Base-by-base conservation (phyloP, 1,139 yeast species). In the Lodderomyces elongisporus region DNA sequence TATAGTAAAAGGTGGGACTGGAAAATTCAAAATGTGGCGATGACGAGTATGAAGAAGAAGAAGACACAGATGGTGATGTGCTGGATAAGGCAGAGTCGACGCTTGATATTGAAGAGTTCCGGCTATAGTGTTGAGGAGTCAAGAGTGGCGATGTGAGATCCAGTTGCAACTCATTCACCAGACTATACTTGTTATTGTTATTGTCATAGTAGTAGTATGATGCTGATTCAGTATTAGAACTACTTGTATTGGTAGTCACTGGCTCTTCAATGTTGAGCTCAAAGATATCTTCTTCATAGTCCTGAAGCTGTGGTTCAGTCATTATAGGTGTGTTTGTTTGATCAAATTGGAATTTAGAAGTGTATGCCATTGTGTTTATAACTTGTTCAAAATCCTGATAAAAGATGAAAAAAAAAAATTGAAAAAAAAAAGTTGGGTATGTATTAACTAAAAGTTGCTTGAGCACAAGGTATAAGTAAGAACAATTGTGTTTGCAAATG, bases 201-300 rank as follows among this genome's bases (percentile, higher is more conserved):
- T n/a, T n/a, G n/a, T n/a, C n/a, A n/a, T n/a, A n/a, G n/a, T n/a
- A n/a, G n/a, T n/a, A n/a, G n/a, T n/a, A n/a, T n/a, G n/a, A n/a
- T n/a, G n/a, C n/a, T n/a, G n/a, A n/a, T n/a, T n/a, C n/a, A n/a
- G n/a, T n/a, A n/a, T n/a, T n/a, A n/a, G n/a, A n/a, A n/a, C n/a
- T n/a, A n/a, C n/a, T n/a, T n/a, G n/a, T n/a, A n/a, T n/a, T n/a
- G n/a, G n/a, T n/a, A n/a, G n/a, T n/a, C n/a, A n/a, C 12, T 13
- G 29, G n/a, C 10, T 36, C 40, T 5, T 37, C 40, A 13, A 37
- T 14, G 18, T 37, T 37, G 14, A 37, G 21, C 30, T 37, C 36
- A 24, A 37, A 37, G 9, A 37, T 37, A 17, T 37, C 38, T 7
- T 37, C 40, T 10, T 37, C 30, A 24, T 32, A 9, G 44, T 38